A percentile compares a stretch with the other conserved stretches of the same genome.
phyloP scores from a whole-genome alignment of 441 rosid genomes.

The Eutrema salsugineum region DNA sequence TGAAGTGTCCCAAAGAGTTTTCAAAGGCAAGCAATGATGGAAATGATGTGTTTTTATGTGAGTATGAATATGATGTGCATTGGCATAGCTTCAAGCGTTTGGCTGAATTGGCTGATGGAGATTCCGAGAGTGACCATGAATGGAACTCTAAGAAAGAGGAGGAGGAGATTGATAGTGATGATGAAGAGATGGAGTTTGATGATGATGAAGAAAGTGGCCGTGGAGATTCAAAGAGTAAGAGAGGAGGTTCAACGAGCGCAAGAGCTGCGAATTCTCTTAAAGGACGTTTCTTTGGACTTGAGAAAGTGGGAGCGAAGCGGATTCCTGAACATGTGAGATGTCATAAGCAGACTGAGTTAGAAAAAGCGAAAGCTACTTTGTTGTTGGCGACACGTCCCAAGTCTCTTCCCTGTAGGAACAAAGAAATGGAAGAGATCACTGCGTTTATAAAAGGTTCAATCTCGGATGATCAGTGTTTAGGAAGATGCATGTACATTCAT shows the following conservation, averaged over 20 bases:
- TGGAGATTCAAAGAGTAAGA: slow-evolving; percentile 38
- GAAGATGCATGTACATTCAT: slow-evolving; percentile 89
- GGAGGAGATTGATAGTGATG: slow-evolving; percentile 59
- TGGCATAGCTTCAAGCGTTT: slow-evolving; percentile 93
- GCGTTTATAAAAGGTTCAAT: slow-evolving; percentile 82
- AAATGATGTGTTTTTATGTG: slow-evolving; percentile 89
- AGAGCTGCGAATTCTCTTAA: slow-evolving; percentile 75
- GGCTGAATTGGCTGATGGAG: slow-evolving; percentile 52
- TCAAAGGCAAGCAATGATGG: slow-evolving; percentile 70
- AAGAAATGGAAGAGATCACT: slow-evolving; percentile 93
- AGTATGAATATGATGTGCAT: slow-evolving; percentile 86
- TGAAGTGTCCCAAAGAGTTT: slow-evolving; percentile 71
- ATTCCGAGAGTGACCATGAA: slow-evolving; percentile 72
- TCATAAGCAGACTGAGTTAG: slow-evolving; percentile 83
- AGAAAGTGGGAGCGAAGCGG: slow-evolving; percentile 79
- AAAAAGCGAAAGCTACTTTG: slow-evolving; percentile 85
- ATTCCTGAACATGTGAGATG: slow-evolving; percentile 92
- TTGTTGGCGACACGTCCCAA: slow-evolving; percentile 80
- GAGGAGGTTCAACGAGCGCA: slow-evolving; percentile 34
- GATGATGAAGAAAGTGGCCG: slow-evolving; percentile 42
- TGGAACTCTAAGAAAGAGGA: slow-evolving; percentile 53
- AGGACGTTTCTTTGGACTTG: slow-evolving; percentile 81
- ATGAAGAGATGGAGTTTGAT: slow-evolving; percentile 60
- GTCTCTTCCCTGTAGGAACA: slow-evolving; percentile 84
- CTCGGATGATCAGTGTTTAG: slow-evolving; percentile 82